These are phyloP conservation scores for Botrytis medusae DNA, from an alignment of 2,329 filamentous ascomycete genomes.

Conservation along the genomic window DNA sequence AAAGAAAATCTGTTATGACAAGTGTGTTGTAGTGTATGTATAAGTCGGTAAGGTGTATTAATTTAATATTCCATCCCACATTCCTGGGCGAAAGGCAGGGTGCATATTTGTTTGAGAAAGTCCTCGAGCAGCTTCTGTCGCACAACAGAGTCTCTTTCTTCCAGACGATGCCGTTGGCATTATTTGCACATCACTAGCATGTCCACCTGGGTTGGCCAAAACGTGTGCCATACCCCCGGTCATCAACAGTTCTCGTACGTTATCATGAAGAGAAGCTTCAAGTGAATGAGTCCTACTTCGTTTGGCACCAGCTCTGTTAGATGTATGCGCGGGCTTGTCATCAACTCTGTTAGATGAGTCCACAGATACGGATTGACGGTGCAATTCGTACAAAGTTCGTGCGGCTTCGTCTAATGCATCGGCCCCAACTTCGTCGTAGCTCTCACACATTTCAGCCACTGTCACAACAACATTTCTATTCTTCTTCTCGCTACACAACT, in stretches of 20 bases:
- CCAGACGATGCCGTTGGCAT: constrained; percentile 46
- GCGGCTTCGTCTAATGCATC: constrained; percentile 52
- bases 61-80: constrained; percentile 66
- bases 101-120: constrained; percentile 51
- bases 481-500: constrained; percentile 57
- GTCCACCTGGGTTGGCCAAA: constrained; percentile 39
- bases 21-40: constrained; percentile 23
- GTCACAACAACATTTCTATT: constrained; percentile 55
- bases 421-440: constrained; percentile 49
- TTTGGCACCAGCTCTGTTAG: constrained; percentile 50
- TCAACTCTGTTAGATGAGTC: constrained; percentile 43
- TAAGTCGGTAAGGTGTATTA: constrained; percentile 30
- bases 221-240: constrained; percentile 43
- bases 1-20: constrained; percentile 27
- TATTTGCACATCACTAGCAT: constrained; percentile 44
- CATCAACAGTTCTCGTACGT: constrained; percentile 58
- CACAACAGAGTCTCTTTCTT: constrained; percentile 67
- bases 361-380: constrained; percentile 50
- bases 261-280: constrained; percentile 63
- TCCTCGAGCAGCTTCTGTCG: constrained; percentile 54
- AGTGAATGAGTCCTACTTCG: constrained; percentile 59
- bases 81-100: constrained; percentile 56
- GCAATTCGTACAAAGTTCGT: constrained; percentile 59
- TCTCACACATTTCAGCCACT: constrained; percentile 57
- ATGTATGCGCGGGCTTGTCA: constrained; percentile 49